Evolutionary conservation across 805 yeast genomes (phyloP), one percentile per base, ranked within the genome.

Genomic region (Wickerhamomyces chambardii): DNA sequence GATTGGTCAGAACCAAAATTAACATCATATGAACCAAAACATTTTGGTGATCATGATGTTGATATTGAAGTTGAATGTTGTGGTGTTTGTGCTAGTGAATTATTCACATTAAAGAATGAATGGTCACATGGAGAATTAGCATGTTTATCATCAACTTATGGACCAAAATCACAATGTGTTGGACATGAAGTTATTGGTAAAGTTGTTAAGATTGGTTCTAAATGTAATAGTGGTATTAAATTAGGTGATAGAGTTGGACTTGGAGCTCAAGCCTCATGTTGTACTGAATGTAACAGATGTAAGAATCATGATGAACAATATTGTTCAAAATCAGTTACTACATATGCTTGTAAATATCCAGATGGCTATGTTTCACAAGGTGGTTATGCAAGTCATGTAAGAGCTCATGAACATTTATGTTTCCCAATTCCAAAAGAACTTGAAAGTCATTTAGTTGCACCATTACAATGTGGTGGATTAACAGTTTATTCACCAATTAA

Each of bases 201-300:
- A 27, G 79, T 78, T 19, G 63, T 72, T 15, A 66, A 61, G 27
- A 63, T 80, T 29, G 95, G 92, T 36, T 45, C 64, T n/a, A 60
- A 69, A 26, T 75, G 82, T 44, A 55, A 57, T 9, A 46, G 53
- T 11, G 59, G 63, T 41, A 35, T 66, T 58, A 61, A 72, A 66
- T 51, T 78, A 15, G 95, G 94, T 36, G 79, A 84, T 44, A 66
- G 85, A 44, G 92, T 82, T 19, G 95, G 90, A 36, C 69, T 82
- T 33, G 95, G 95, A 46, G 90, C 92, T 18, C 78, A 73, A 50
- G 63, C 68, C 18, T 62, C 59, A 38, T 63, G 82, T 28, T 84
- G 94, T 61, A 56, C 66, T 36, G 59, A 70, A 14, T 84, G 94
- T 60, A 49, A 63, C 32, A 64, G 75, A 49, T 84, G 87, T 66